phyloP scores from a whole-genome alignment of 2,329 filamentous ascomycete genomes.

The Curvularia lunata region DNA sequence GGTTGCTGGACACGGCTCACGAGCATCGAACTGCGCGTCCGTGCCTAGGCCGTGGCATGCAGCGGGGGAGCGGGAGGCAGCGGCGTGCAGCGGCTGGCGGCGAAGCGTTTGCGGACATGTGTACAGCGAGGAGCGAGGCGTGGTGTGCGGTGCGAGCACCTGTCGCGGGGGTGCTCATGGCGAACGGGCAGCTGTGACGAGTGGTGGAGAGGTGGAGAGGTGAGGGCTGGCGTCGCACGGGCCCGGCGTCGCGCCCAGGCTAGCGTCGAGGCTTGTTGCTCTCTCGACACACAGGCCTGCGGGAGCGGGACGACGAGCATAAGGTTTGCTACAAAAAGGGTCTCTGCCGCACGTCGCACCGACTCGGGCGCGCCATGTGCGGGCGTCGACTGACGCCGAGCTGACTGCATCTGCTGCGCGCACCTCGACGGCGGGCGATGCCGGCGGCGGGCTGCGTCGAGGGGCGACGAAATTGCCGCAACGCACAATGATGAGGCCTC shows the following conservation, averaged over 20 bases:
- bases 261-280: constrained; percentile 30
- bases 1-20: constrained; percentile 23
- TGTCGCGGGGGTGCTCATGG: constrained; percentile 8
- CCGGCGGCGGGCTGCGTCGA: constrained; percentile 4
- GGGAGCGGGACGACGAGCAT: constrained; percentile 51
- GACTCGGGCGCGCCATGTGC: constrained; percentile 18
- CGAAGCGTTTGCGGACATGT: constrained; percentile 20
- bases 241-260: constrained; percentile 32
- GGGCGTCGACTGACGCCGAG: no score
- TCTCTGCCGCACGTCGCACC: constrained; percentile 29
- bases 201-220: constrained; percentile 8
- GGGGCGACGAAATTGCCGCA: constrained; percentile 18
- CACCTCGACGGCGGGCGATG: constrained; percentile 4
- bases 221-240: constrained; percentile 10
- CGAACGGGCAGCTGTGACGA: constrained; percentile 33
- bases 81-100: constrained; percentile 26
- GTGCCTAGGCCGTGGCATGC: constrained; percentile 30
- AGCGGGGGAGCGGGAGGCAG: constrained; percentile 40
- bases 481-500: constrained; percentile 34
- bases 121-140: constrained; percentile 16
- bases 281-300: constrained; percentile 38
- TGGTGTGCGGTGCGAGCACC: constrained; percentile 8
- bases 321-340: constrained; percentile 43
- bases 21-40: constrained; percentile 24
- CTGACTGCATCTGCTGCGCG: no score